These are phyloP conservation scores for Herpetomonas samuelpessoai DNA, from an alignment of 208 protist genomes.

Conservation along the genomic window DNA sequence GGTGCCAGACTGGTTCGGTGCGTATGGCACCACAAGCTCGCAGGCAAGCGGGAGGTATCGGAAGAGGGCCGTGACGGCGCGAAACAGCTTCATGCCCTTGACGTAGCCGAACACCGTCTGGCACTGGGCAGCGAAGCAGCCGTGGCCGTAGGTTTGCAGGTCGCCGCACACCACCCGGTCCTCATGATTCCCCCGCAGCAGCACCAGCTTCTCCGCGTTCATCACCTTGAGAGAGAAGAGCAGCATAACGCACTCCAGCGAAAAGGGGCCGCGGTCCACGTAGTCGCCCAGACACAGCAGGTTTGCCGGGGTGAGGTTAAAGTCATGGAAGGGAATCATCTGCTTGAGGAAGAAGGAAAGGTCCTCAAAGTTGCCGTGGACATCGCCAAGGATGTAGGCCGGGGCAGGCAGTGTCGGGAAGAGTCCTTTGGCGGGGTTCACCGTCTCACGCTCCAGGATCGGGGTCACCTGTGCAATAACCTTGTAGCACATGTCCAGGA, in stretches of 20 bases:
- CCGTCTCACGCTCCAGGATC: conserved; percentile 62
- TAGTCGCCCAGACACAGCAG: conserved; percentile 71
- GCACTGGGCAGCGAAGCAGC: conserved; percentile 70
- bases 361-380: conserved; percentile 85
- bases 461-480: conserved; percentile 41
- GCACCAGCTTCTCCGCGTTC: conserved; percentile 53
- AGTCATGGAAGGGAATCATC: conserved; percentile 58
- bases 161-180: conserved; percentile 77
- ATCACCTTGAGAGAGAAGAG: conserved; percentile 81
- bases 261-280: conserved; percentile 74
- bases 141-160: conserved; percentile 53
- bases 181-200: conserved; percentile 89
- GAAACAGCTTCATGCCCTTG: conserved; percentile 53
- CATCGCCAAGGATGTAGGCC: conserved; percentile 74
- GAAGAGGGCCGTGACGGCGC: conserved; percentile 63
- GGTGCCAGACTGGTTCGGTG: conserved; percentile 23
- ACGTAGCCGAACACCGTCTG: conserved; percentile 51
- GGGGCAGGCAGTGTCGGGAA: conserved; percentile 57
- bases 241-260: conserved; percentile 62
- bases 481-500: conserved; percentile 41
- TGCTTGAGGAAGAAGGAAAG: conserved; percentile 62
- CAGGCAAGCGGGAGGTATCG: conserved; percentile 67
- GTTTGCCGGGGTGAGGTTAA: conserved; percentile 57
- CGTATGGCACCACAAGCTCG: conserved; percentile 49
- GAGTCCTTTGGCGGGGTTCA: conserved; percentile 37